Conservation (phyloP, 2,329 filamentous ascomycete species). For the Mycosphaerella sp. region DNA sequence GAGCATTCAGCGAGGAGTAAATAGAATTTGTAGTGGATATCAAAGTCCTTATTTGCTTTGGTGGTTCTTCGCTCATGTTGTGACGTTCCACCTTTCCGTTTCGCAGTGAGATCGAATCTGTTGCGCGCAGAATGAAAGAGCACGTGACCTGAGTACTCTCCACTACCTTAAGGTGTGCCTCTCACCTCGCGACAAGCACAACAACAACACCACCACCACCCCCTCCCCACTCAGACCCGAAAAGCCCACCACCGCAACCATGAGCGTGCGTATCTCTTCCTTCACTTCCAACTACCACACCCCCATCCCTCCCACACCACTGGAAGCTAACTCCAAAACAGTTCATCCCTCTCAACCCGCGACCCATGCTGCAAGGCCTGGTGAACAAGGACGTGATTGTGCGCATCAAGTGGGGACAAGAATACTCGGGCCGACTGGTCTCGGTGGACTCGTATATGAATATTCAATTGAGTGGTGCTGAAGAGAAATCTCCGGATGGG, state of each 20-base stretch:
- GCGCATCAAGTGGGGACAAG: slow-evolving; percentile 95
- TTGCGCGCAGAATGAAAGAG: no score
- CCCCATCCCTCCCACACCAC: neutral
- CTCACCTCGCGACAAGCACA: neutral
- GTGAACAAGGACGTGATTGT: slow-evolving; percentile 88
- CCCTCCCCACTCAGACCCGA: neutral
- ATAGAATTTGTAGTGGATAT: slow-evolving; percentile 12
- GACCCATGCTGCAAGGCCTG: slow-evolving; percentile 91
- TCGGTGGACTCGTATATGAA: slow-evolving; percentile 99
- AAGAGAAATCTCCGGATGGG: slow-evolving; percentile 78
- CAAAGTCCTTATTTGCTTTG: slow-evolving; percentile 9
- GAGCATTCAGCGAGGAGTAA: slow-evolving; percentile 11
- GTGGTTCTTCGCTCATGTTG: neutral
- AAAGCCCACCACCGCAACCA: slow-evolving; percentile 15
- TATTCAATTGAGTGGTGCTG: slow-evolving; percentile 81
- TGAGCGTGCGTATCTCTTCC: slow-evolving; percentile 21
- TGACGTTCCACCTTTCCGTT: neutral
- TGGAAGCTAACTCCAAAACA: no score
- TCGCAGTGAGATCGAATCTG: neutral
- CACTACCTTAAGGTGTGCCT: neutral
- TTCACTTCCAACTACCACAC: neutral
- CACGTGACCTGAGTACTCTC: neutral
- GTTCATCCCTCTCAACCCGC: slow-evolving; percentile 92
- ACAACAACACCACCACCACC: neutral
- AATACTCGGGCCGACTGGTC: slow-evolving; percentile 91